A percentile compares a stretch with the other conserved stretches of the same genome.
These are phyloP conservation scores for Backusella tuberculispora DNA, from an alignment of 192 early-diverging fungal species.

Conservation along the genomic window DNA sequence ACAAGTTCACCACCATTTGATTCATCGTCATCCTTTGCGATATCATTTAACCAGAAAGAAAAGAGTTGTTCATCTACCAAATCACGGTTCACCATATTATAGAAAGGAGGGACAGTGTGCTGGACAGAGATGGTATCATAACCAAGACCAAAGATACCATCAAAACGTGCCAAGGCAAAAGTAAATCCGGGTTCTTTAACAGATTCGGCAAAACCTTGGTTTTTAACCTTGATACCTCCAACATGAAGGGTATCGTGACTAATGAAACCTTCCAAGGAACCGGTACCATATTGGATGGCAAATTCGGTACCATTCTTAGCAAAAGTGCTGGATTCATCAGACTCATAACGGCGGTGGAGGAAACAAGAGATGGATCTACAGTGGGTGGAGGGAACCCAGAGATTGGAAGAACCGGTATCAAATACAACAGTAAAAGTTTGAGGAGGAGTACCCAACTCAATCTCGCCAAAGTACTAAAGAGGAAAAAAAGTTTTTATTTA, in stretches of 20 bases:
- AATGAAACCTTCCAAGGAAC: slow-evolving; percentile 93
- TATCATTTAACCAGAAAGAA: slow-evolving; percentile 83
- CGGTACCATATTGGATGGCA: slow-evolving; percentile 91
- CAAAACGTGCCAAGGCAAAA: slow-evolving; percentile 92
- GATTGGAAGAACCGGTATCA: slow-evolving; percentile 93
- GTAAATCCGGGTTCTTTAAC: slow-evolving; percentile 93
- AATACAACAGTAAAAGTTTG: slow-evolving; percentile 94
- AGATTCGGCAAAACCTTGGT: slow-evolving; percentile 93
- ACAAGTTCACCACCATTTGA: slow-evolving; percentile 82
- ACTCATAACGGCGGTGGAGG: slow-evolving; percentile 88
- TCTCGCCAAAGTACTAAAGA: slow-evolving; percentile 88
- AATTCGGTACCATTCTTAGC: slow-evolving; percentile 91
- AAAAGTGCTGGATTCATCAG: slow-evolving; percentile 76
- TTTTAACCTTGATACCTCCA: slow-evolving; percentile 69
- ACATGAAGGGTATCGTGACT: slow-evolving; percentile 73
- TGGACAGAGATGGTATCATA: slow-evolving; percentile 88
- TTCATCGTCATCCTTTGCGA: slow-evolving; percentile 44
- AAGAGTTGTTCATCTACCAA: slow-evolving; percentile 89
- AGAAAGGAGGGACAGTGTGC: slow-evolving; percentile 92
- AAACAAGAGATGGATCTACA: slow-evolving; percentile 95
- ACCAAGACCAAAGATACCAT: slow-evolving; percentile 94
- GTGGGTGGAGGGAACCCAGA: slow-evolving; percentile 94
- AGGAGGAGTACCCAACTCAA: slow-evolving; percentile 85
- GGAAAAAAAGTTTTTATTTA: too few species aligned
- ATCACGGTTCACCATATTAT: slow-evolving; percentile 82